Evolutionary conservation across 179 eudicot genomes (phyloP), one percentile per base, ranked within the genome.

Genomic region (Spinacia oleracea): DNA sequence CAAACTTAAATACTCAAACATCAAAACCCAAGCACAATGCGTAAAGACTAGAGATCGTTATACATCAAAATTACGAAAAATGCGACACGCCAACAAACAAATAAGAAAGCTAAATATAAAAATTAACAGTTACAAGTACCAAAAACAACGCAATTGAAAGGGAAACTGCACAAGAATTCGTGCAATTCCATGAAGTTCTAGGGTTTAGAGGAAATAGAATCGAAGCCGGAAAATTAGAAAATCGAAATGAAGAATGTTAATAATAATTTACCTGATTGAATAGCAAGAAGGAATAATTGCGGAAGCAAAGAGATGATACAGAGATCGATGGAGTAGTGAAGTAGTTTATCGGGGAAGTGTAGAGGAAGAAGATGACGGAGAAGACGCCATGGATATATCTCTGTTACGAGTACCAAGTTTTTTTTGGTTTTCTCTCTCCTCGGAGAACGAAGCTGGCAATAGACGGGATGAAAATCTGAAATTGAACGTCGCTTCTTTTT

Each of bases 81-180:
- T 79, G 43, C 73, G 89, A 89, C 87, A 63, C 46, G 38, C 64
- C 80, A 87, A 76, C 89, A 77, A 85, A 85, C 16, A 81, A 72
- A 59, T 38, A 38, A 3, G 40, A 6, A n/a, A n/a, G n/a, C n/a
- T n/a, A n/a, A n/a, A n/a, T n/a, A n/a, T n/a, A n/a, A n/a, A n/a
- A n/a, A n/a, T n/a, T n/a, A n/a, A n/a, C n/a, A n/a, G n/a, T n/a
- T n/a, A n/a, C n/a, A n/a, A n/a, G 42, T 60, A 9, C 18, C n/a
- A 10, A 11, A n/a, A 40, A 9, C 70, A 75, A 62, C 73, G 25
- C 56, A 60, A 72, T 58, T 53, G 83, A 83, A 74, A 85, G 60
- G 70, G 86, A 83, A 66, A 73, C 58, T 15, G 6, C 58, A 66
- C 86, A 53, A 72, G 43, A 72, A 75, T 21, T 25, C 6, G 34